Percentiles rank a stretch among this genome's conserved stretches.
Conservation (phyloP, 2,329 filamentous ascomycete species). For the Ophiostoma piceae region DNA sequence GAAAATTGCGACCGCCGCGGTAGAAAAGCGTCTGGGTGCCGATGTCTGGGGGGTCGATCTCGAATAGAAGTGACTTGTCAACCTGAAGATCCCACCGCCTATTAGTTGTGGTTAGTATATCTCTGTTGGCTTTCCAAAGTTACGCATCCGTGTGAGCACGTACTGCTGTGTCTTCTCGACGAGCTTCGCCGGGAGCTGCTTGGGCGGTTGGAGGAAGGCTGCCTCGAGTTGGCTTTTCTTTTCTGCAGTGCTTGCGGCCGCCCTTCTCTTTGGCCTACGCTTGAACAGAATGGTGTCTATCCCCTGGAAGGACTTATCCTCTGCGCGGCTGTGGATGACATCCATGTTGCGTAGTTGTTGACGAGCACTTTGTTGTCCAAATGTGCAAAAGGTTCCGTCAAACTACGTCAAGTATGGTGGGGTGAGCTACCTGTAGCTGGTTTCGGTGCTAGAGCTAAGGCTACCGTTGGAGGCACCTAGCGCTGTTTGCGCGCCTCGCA, state of each 20-base stretch:
- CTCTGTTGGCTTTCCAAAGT: not conserved
- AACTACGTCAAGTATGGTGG: not conserved
- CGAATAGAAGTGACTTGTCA: constrained; percentile 79
- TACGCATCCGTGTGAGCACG: constrained; percentile 21
- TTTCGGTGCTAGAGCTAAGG: not conserved
- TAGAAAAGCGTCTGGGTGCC: constrained; percentile 92
- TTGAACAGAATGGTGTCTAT: constrained; percentile 25
- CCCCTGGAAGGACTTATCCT: constrained; percentile 16
- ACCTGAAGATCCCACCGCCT: constrained; percentile 71
- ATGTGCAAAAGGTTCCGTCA: not conserved
- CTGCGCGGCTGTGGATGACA: constrained; percentile 16
- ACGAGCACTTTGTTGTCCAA: not conserved
- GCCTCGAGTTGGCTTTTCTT: constrained; percentile 67
- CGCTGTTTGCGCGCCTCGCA: no score
- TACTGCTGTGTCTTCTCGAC: constrained; percentile 80
- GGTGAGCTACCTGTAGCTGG: no score
- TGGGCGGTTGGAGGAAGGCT: constrained; percentile 73
- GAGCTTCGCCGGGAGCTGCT: constrained; percentile 77
- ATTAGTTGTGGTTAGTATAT: constrained; percentile 18
- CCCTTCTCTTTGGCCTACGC: constrained; percentile 20
- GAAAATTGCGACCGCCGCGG: constrained; percentile 83
- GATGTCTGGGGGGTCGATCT: constrained; percentile 83
- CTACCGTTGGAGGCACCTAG: no score
- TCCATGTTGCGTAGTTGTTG: constrained; percentile 20
- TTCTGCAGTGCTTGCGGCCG: constrained; percentile 37